These are phyloP conservation scores for Lagerstroemia speciosa DNA, from an alignment of 345 rosid genomes.

Conservation along the genomic window DNA sequence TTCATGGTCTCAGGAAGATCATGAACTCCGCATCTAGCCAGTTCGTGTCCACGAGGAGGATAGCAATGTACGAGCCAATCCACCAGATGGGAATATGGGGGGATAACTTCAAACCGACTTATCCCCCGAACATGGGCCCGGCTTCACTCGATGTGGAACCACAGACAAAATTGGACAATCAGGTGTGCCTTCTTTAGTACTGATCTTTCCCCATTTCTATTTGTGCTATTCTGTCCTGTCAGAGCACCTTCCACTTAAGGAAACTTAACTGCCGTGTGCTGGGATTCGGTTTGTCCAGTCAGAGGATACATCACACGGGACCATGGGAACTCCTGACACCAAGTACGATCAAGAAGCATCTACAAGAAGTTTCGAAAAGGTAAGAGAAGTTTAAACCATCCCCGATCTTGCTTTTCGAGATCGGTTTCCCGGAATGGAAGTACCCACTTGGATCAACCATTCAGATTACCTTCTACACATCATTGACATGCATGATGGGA, in stretches of 20 bases:
- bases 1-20: constrained; percentile 14
- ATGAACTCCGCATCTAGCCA: constrained; percentile 78
- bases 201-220: neutral
- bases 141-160: constrained; percentile 38
- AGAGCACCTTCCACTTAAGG: neutral
- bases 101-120: constrained; percentile 50
- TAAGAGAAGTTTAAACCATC: constrained; percentile 5
- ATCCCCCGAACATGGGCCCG: constrained; percentile 30
- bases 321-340: constrained; percentile 46
- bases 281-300: constrained; percentile 40
- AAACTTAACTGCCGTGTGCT: neutral
- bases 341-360: constrained; percentile 75
- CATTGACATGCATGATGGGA: no score
- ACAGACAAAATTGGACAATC: constrained; percentile 50
- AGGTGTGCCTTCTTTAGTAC: constrained; percentile 30
- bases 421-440: neutral
- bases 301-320: constrained; percentile 70
- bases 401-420: neutral
- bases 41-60: constrained; percentile 59
- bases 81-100: constrained; percentile 81
- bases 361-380: constrained; percentile 63
- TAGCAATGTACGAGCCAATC: constrained; percentile 64
- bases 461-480: neutral
- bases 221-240: neutral
- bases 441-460: neutral